phyloP scores from a whole-genome alignment of 768 basidiomycete genomes.

The Asterophora parasitica region DNA sequence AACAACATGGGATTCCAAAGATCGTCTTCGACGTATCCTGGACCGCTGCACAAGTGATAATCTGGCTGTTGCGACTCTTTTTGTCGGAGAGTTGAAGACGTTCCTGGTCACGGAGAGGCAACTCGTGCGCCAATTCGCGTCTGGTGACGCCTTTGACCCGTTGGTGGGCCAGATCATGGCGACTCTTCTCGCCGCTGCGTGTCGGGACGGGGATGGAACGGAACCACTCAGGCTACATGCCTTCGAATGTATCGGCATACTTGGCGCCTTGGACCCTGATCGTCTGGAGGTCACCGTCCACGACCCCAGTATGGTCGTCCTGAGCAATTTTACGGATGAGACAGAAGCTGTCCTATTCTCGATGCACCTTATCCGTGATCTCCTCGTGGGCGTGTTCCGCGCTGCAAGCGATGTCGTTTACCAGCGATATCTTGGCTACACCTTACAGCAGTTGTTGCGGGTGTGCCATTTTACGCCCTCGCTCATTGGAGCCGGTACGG shows the following conservation, averaged over 20 bases:
- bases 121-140: conserved; percentile 57
- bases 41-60: conserved; percentile 79
- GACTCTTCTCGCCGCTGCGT: conserved; percentile 62
- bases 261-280: conserved; percentile 96
- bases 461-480: conserved; percentile 83
- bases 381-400: conserved; percentile 86
- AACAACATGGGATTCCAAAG: conserved; percentile 43
- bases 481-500: conserved; percentile 53
- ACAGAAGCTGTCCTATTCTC: conserved; percentile 76
- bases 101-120: conserved; percentile 51
- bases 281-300: conserved; percentile 64
- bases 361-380: conserved; percentile 76
- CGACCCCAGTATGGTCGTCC: conserved; percentile 65
- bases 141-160: conserved; percentile 85
- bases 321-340: conserved; percentile 77
- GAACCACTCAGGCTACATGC: conserved; percentile 66
- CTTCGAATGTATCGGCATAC: conserved; percentile 85
- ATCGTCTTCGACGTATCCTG: conserved; percentile 61
- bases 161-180: conserved; percentile 64
- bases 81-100: conserved; percentile 68
- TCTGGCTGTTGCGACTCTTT: conserved; percentile 65
- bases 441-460: conserved; percentile 84
- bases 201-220: conserved; percentile 72
- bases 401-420: conserved; percentile 93
- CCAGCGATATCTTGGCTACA: conserved; percentile 83